phyloP scores from a whole-genome alignment of 2,329 filamentous ascomycete genomes.

The Cordyceps javanica region DNA sequence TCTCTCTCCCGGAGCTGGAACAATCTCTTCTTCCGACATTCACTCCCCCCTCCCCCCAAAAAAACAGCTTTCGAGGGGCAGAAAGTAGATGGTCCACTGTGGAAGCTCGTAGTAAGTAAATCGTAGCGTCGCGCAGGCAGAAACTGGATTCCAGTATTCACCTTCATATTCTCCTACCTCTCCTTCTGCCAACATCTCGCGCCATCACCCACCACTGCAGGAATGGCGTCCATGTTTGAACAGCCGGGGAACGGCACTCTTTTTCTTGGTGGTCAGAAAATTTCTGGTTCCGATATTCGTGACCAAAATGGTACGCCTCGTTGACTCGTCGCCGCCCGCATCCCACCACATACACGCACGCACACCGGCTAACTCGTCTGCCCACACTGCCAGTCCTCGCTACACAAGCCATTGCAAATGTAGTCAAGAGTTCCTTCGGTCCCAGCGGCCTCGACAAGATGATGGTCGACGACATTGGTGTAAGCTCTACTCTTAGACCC shows the following conservation, averaged over 20 bases:
- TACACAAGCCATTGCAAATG: constrained; percentile 95
- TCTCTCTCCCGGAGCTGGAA: constrained; percentile 8
- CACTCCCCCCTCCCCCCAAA: not conserved
- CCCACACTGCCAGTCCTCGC: constrained; percentile 61
- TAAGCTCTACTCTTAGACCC: constrained; percentile 38
- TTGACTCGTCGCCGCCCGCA: constrained; percentile 9
- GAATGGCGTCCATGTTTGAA: constrained; percentile 94
- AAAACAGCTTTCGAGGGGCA: constrained; percentile 14
- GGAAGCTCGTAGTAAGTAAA: constrained; percentile 14
- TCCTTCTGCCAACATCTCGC: constrained; percentile 8
- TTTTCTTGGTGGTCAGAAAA: constrained; percentile 96
- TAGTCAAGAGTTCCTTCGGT: constrained; percentile 97
- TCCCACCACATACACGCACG: constrained; percentile 3
- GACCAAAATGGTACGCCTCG: constrained; percentile 77
- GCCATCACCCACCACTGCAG: constrained; percentile 4
- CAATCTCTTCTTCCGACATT: constrained; percentile 10
- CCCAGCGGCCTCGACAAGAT: constrained; percentile 98
- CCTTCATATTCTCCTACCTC: not conserved
- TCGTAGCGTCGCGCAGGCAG: constrained; percentile 11
- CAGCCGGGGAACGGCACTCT: constrained; percentile 91
- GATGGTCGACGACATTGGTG: constrained; percentile 99
- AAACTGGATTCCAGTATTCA: constrained; percentile 8
- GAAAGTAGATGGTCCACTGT: constrained; percentile 12
- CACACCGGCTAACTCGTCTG: constrained; percentile 17
- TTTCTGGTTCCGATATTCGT: constrained; percentile 91